Base-by-base conservation (phyloP, 2,329 filamentous ascomycete species). In the Neonectria coccinea region DNA sequence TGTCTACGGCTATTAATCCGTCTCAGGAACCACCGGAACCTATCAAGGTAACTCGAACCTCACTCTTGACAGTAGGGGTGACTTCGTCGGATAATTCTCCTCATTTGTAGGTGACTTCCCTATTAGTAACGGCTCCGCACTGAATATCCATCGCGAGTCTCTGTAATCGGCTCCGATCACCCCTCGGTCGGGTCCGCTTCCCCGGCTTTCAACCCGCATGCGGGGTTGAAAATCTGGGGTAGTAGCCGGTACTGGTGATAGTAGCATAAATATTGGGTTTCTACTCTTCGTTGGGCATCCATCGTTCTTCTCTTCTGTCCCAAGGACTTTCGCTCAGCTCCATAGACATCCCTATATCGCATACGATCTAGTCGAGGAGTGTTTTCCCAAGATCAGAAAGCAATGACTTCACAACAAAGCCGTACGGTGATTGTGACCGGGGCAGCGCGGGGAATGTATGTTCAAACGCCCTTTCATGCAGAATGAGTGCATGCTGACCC, bases 401-500 rank as follows among this genome's bases (percentile, higher is more conserved):
- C 25, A 18, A 59, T 59, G 56, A 20, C 50, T 31, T 48, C 62
- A 9, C 33, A 48, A 31, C 14, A 55, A 22, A 14, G 16, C n/a
- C 59, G 62, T 11, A 64, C 56, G 8, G 62, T 44, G 3, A 64
- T 64, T 12, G 56, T 64, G 7, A 64, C 62, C 14, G 62, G 62
- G n/a, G 42, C 62, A 22, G 62, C 62, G 3, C 50, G 47, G n/a
- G 62, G 62, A 22, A 59, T 64, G 62, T 64, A 47, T 2, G 62
- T 31, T 41, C 3, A 11, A 33, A 12, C 14, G 3, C 16, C 1
- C 4, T 10, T 8, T 5, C 9, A 27, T 29, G 11, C 1, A n/a
- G 9, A 41, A 41, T 5, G 3, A 16, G 2, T 27, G 27, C 2
- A 45, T 20, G 31, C 39, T 60, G n/a, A 65, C 6, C 12, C 22